A percentile compares a stretch with the other conserved stretches of the same genome.
phyloP scores from a whole-genome alignment of 2,329 filamentous ascomycete genomes.

The Fonsecaea erecta region DNA sequence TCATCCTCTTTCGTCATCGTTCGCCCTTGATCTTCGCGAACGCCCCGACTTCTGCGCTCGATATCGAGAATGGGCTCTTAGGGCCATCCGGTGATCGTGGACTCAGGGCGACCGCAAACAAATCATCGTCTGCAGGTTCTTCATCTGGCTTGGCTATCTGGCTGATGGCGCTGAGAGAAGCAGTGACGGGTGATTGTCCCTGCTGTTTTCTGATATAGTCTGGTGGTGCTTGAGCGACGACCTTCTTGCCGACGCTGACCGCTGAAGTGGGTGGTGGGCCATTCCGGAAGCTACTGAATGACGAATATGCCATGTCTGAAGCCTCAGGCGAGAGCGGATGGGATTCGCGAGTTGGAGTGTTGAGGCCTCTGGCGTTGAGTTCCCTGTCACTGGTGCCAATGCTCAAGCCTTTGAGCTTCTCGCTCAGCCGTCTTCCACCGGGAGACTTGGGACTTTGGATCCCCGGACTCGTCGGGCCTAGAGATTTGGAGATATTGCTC shows the following conservation, averaged over 20 bases:
- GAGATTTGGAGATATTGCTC: slow-evolving; percentile 35
- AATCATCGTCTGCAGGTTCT: slow-evolving; percentile 67
- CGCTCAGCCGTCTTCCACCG: slow-evolving; percentile 70
- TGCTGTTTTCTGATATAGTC: slow-evolving; percentile 46
- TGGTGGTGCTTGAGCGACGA: slow-evolving; percentile 48
- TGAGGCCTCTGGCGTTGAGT: slow-evolving; percentile 48
- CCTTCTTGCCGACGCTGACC: slow-evolving; percentile 28
- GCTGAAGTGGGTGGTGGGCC: slow-evolving; percentile 37
- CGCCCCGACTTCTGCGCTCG: slow-evolving; percentile 45
- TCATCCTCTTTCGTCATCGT: slow-evolving; percentile 17
- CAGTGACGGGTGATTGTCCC: slow-evolving; percentile 38
- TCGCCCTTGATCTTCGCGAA: slow-evolving; percentile 37
- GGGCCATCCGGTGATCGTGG: slow-evolving; percentile 85
- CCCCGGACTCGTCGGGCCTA: slow-evolving; percentile 60
- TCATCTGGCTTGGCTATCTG: slow-evolving; percentile 49
- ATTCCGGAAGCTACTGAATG: slow-evolving; percentile 64
- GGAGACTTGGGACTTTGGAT: slow-evolving; percentile 60
- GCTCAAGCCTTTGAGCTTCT: slow-evolving; percentile 79
- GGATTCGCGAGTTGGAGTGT: slow-evolving; percentile 39
- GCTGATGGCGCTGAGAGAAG: slow-evolving; percentile 41
- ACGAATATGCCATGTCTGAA: slow-evolving; percentile 67
- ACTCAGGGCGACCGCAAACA: slow-evolving; percentile 86
- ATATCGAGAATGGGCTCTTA: slow-evolving; percentile 76
- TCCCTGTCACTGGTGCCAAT: slow-evolving; percentile 74
- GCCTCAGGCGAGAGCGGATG: slow-evolving; percentile 66